Base-by-base conservation (phyloP, 2,329 filamentous ascomycete genomes). In the Phoma herbarum region DNA sequence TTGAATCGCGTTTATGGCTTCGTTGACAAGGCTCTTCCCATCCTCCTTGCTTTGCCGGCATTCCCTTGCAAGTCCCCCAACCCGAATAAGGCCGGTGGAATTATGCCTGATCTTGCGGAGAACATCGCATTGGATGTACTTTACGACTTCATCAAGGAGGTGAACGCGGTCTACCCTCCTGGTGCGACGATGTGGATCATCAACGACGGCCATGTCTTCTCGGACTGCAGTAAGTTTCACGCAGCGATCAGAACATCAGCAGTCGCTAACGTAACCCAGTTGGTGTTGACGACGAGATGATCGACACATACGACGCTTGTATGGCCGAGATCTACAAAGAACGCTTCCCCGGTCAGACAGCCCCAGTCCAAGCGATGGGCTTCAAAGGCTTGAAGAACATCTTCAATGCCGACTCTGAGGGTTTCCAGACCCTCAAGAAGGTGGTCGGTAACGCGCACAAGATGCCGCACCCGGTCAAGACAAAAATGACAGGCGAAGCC, bases 21-120 rank as follows among this genome's bases (percentile, higher is more conserved):
- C 45, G 70, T 74, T 16, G 66, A 66, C 37, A 65, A 65, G 42
- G 66, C 65, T 35, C 51, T 66, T 55, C 69, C 66, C 0, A 71
- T 75, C n/a, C 66, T 66, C 7, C 61, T 72, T 18, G 65, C 66
- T 22, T 75, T 88, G 1, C 86, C 86, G 0, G 85, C 85, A 0
- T 88, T 88, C 48, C 86, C 86, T 0, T 88, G 86, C 79, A 88
- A 88, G 66, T 87, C 85, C 0, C 82, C 85, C 16, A 88, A 88
- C 59, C 67, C 69, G 0, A 77, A 80, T 29, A 88, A 89, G 54
- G 84, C 86, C 0, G 74, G 87, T 10, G 85, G 79, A 2, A 68
- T 64, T 6, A 69, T 80, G 35, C 80, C 80, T 1, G 80, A 82
- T 54, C 69, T 79, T 7, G 80, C 75, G 4, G 80, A 81, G 59